Conservation (phyloP, 352 stramenopile species). For the Ophiocytium majus region DNA sequence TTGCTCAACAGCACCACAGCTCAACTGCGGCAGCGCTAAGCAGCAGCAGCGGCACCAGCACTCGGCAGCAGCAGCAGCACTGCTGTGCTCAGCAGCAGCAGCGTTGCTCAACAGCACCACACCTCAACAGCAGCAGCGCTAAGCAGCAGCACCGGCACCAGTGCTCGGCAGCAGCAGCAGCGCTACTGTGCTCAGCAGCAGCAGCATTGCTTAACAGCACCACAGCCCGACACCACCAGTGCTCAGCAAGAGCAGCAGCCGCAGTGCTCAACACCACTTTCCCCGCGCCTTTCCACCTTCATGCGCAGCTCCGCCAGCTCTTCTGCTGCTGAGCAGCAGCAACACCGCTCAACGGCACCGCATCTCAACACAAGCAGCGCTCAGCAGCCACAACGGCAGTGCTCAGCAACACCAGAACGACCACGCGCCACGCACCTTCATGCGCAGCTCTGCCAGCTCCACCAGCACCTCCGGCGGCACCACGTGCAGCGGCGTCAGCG, state of each 20-base stretch:
- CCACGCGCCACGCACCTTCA: slow-evolving; percentile 5
- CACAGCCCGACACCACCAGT: background rate
- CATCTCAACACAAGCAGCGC: background rate
- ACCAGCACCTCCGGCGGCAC: slow-evolving; percentile 16
- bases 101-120: too few species aligned
- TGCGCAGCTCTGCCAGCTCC: slow-evolving; percentile 15
- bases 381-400: background rate
- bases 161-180: background rate
- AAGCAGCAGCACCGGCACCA: background rate
- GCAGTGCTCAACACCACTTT: background rate
- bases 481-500: background rate
- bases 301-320: background rate
- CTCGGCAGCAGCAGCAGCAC: too few species aligned
- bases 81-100: too few species aligned
- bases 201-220: background rate
- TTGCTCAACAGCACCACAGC: too few species aligned
- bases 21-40: too few species aligned
- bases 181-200: too few species aligned
- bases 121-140: background rate
- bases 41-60: too few species aligned
- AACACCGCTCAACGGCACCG: background rate
- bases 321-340: too few species aligned
- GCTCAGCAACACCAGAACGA: too few species aligned
- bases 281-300: background rate
- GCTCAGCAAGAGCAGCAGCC: background rate